These are phyloP conservation scores for Crithidia acanthocephali DNA, from an alignment of 208 protist species.

Conservation along the genomic window DNA sequence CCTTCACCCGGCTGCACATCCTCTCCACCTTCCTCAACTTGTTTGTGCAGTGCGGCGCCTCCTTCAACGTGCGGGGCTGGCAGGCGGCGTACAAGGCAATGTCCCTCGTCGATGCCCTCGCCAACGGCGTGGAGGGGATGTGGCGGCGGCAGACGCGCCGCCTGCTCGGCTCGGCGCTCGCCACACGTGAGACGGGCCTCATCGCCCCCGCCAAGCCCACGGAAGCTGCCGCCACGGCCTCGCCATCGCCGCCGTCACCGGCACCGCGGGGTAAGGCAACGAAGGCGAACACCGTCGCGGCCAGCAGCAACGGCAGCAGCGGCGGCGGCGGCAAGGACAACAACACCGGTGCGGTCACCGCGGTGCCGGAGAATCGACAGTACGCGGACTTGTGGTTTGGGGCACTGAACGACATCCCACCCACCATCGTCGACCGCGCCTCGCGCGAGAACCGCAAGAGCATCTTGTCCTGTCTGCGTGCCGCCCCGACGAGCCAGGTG, in stretches of 20 bases:
- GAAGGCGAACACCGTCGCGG: background rate
- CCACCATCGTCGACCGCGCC: slow-evolving; percentile 39
- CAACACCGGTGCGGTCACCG: background rate
- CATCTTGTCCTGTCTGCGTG: slow-evolving; percentile 56
- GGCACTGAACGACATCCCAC: slow-evolving; percentile 56
- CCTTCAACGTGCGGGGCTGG: slow-evolving; percentile 68
- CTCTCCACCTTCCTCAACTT: slow-evolving; percentile 67
- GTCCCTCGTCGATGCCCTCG: slow-evolving; percentile 77
- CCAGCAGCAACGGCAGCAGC: background rate
- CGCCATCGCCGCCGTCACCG: background rate
- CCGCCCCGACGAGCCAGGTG: slow-evolving; percentile 42
- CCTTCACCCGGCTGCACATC: slow-evolving; percentile 64
- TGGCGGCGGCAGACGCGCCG: slow-evolving; percentile 55
- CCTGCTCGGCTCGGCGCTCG: slow-evolving; percentile 16
- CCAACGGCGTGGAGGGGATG: slow-evolving; percentile 81
- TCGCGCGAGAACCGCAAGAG: slow-evolving; percentile 44
- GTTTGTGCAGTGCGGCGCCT: slow-evolving; percentile 64
- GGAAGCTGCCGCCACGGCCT: background rate
- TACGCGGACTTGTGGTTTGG: slow-evolving; percentile 78
- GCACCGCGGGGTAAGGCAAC: background rate
- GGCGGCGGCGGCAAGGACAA: background rate
- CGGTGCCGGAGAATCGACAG: slow-evolving; percentile 4
- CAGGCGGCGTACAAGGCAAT: slow-evolving; percentile 69
- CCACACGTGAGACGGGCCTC: slow-evolving; percentile 15
- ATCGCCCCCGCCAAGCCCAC: slow-evolving; percentile 1